Percentiles rank a stretch among this genome's conserved stretches.
These are phyloP conservation scores for Phytophthora gonapodyides DNA, from an alignment of 352 stramenopile genomes.

Conservation along the genomic window DNA sequence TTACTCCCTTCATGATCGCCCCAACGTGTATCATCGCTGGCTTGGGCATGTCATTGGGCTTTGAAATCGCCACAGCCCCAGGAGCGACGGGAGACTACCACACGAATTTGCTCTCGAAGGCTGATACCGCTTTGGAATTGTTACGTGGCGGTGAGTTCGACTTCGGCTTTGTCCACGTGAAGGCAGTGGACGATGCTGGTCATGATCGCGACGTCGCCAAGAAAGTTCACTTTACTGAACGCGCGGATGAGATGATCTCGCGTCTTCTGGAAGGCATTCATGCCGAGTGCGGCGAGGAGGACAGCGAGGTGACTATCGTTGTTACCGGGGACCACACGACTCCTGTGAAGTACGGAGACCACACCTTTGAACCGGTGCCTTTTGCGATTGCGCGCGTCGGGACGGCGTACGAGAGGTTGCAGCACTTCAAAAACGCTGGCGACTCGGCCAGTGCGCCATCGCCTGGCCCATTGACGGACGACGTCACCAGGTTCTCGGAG, in stretches of 20 bases:
- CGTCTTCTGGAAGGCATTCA: conserved; percentile 58
- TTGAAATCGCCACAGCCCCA: conserved; percentile 71
- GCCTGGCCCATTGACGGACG: conserved; percentile 46
- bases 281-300: conserved; percentile 36
- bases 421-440: conserved; percentile 21
- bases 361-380: conserved; percentile 88
- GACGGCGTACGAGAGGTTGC: conserved; percentile 40
- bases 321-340: conserved; percentile 89
- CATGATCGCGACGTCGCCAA: conserved; percentile 85
- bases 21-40: conserved; percentile 90
- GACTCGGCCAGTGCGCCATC: conserved; percentile 5
- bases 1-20: conserved; percentile 89
- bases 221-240: conserved; percentile 88
- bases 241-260: conserved; percentile 83
- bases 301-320: conserved; percentile 76
- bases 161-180: conserved; percentile 88
- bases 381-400: conserved; percentile 72
- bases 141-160: conserved; percentile 53
- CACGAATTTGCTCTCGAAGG: conserved; percentile 81
- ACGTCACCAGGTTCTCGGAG: conserved; percentile 68
- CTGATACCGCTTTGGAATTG: conserved; percentile 64
- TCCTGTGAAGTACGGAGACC: conserved; percentile 84
- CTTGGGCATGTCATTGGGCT: conserved; percentile 84
- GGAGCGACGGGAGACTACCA: conserved; percentile 88
- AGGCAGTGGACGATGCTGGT: conserved; percentile 86